A percentile compares a stretch with the other conserved stretches of the same genome.
phyloP scores from a whole-genome alignment of 1,139 yeast genomes.

The Diutina mesorugosa region DNA sequence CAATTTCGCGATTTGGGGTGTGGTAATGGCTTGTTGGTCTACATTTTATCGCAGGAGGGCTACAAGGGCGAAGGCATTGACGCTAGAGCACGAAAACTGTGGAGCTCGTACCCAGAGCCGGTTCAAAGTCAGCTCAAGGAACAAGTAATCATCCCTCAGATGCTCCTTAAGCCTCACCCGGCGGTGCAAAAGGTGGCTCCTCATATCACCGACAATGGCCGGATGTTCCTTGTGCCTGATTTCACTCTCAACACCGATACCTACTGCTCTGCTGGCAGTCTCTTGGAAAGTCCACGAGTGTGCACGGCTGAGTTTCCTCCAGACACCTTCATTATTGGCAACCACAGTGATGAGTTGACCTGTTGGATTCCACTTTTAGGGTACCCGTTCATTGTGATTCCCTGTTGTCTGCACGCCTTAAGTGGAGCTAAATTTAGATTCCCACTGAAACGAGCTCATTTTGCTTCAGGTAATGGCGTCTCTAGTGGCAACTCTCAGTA shows the following conservation, averaged over 20 bases:
- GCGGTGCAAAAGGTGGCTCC: conserved; percentile 42
- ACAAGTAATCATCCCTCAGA: conserved; percentile 69
- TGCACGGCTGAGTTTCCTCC: conserved; percentile 50
- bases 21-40: conserved; percentile 84
- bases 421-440: conserved; percentile 64
- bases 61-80: conserved; percentile 77
- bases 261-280: conserved; percentile 33
- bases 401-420: conserved; percentile 87
- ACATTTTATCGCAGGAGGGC: conserved; percentile 69
- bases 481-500: conserved; percentile 37
- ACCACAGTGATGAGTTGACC: conserved; percentile 90
- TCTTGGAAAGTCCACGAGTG: conserved; percentile 46
- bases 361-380: conserved; percentile 91
- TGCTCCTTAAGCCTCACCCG: conserved; percentile 58
- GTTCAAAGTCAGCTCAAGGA: conserved; percentile 51
- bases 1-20: conserved; percentile 88
- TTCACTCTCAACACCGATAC: conserved; percentile 5
- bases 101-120: conserved; percentile 58
- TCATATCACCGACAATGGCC: conserved; percentile 42
- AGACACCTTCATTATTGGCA: conserved; percentile 78
- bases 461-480: not conserved
- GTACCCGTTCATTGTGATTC: conserved; percentile 80
- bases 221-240: conserved; percentile 38
- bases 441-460: not conserved
- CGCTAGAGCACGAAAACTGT: conserved; percentile 80